Evolutionary conservation across 441 rosid genomes (phyloP).

Genomic region (Populus trichocarpa): DNA sequence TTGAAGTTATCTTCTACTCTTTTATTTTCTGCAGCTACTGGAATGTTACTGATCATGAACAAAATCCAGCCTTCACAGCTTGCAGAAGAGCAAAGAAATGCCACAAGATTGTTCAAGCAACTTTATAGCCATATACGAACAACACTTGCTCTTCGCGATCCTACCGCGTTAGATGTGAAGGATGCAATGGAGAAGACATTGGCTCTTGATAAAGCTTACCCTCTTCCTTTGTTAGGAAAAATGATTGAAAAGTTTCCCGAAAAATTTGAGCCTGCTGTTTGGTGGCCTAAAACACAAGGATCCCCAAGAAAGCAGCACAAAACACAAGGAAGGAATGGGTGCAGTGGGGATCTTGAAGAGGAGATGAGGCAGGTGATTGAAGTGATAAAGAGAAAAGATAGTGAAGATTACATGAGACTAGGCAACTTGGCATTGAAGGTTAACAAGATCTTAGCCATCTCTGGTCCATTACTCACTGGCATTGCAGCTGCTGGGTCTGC

Average conservation of each 20-base stretch:
- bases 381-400: conserved; percentile 53
- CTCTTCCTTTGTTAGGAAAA: conserved; percentile 55
- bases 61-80: conserved; percentile 74
- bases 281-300: conserved; percentile 51
- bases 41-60: conserved; percentile 53
- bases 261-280: conserved; percentile 53
- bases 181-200: conserved; percentile 48
- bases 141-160: conserved; percentile 21
- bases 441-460: conserved; percentile 55
- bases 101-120: conserved; percentile 49
- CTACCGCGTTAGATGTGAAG: conserved; percentile 38
- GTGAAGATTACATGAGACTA: conserved; percentile 54
- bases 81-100: conserved; percentile 73
- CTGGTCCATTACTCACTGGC: conserved; percentile 62
- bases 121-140: conserved; percentile 35
- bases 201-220: conserved; percentile 68
- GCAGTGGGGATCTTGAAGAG: conserved; percentile 40
- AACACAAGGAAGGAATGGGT: background rate
- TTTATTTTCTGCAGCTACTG: conserved; percentile 52
- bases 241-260: conserved; percentile 68
- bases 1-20: conserved; percentile 48
- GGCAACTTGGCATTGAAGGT: conserved; percentile 49
- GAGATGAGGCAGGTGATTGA: conserved; percentile 50
- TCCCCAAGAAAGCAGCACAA: background rate
- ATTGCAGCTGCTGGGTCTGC: conserved; percentile 54